Evolutionary conservation across 31 red algal genomes (phyloP).

Genomic region (Odonthalia washingtoniensis): DNA sequence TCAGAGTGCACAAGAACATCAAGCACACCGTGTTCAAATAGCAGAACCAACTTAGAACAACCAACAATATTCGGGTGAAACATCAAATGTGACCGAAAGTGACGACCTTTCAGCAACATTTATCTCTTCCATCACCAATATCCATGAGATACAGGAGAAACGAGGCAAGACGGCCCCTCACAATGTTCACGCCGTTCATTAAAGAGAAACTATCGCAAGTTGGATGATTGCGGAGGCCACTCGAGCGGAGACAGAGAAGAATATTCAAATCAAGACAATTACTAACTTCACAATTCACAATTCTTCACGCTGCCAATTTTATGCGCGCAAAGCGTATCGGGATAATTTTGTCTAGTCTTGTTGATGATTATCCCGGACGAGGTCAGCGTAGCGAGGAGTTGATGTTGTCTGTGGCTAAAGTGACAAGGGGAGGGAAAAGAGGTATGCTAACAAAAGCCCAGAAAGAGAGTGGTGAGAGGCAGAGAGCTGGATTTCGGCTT

Average conservation of each 20-base stretch:
- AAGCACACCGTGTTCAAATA: too few relatives aligned
- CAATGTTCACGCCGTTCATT: not conserved
- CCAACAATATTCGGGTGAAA: too few relatives aligned
- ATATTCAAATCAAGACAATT: not conserved
- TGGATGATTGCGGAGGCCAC: not conserved
- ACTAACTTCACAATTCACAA: not conserved
- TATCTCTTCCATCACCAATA: too few relatives aligned
- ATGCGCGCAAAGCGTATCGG: not conserved
- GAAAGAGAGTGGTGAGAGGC: not conserved
- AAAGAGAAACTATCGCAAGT: not conserved
- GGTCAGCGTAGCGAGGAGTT: not conserved
- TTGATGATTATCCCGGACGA: not conserved
- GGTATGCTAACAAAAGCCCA: not conserved
- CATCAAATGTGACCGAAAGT: too few relatives aligned
- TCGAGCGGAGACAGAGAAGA: not conserved
- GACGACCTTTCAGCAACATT: too few relatives aligned
- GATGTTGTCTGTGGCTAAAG: not conserved
- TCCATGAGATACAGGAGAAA: too few relatives aligned
- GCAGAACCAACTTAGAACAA: too few relatives aligned
- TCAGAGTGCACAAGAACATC: too few relatives aligned
- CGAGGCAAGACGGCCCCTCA: too few relatives aligned
- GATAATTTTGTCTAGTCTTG: not conserved
- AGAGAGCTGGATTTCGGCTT: not conserved
- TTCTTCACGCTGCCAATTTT: not conserved
- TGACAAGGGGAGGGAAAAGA: not conserved